Evolutionary conservation across 176 grass and related monocot species (phyloP), one percentile per base, ranked within the genome.

Genomic region (Eragrostis curvula): DNA sequence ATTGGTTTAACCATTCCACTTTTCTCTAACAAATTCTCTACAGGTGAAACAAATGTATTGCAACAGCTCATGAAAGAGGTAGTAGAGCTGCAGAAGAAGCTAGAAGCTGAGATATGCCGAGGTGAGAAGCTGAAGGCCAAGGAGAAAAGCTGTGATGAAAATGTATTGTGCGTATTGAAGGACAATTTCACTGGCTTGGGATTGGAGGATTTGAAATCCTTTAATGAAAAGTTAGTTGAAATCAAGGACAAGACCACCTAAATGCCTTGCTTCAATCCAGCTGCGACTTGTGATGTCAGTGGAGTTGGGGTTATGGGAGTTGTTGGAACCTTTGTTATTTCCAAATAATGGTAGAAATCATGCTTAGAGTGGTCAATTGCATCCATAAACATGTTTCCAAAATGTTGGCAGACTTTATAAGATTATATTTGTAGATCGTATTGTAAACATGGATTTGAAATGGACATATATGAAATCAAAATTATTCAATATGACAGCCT

Each of bases 1-100:
- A 68, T 47, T n/a, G 23, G 5, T 80, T 68, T 27, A 68, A 69
- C 64, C 32, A 80, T n/a, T 55, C 25, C 51, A 69, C 48, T 80
- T 43, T 25, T 65, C 16, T 3, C 23, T 53, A 25, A 55, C 49
- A 43, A 20, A 52, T 69, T 43, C n/a, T 56, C 68, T 56, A 8
- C 23, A 80, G 78, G 46, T 53, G 30, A 9, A 8, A 53, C 16
- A 7, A 25, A 3, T 51, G 12, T 8, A 50, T 1, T 68, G 30
- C 77, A 68, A 41, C 17, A 9, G 46, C 20, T 53, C 28, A 12
- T 73, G 28, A 50, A 16, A 41, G 13, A 53, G 29, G 30, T 53
- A 68, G 77, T 47, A 56, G 9, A 56, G 30, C 49, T 56, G n/a
- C 15, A 56, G 63, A 56, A 80, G 23, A 9, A 56, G 32, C 0